Evolutionary conservation across 148 eudicot species (phyloP).

Genomic region (Chenopodium berlandieri): DNA sequence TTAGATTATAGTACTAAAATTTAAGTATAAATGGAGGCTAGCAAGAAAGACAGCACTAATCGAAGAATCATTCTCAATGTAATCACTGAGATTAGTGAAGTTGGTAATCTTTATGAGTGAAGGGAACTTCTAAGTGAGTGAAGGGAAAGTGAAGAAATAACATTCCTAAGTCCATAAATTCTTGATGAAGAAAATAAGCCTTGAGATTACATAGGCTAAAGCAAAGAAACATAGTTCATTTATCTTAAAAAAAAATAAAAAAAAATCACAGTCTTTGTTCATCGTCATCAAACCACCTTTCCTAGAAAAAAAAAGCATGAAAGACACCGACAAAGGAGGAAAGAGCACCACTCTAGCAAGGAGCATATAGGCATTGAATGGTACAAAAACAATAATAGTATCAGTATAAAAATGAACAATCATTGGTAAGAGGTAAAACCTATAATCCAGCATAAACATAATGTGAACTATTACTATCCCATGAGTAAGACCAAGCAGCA

Average conservation of each 20-base stretch:
- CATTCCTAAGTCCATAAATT: not conserved
- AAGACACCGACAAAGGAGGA: not conserved
- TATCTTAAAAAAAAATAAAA: too few relatives aligned
- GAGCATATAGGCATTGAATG: not conserved
- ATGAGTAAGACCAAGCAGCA: too few relatives aligned
- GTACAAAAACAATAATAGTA: constrained; percentile 1
- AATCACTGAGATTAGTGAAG: not conserved
- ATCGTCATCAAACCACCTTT: not conserved
- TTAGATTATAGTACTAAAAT: not conserved
- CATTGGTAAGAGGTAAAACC: constrained; percentile 42
- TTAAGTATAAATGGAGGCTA: not conserved
- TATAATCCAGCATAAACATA: constrained; percentile 50
- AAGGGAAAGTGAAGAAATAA: not conserved
- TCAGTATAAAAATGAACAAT: constrained; percentile 11
- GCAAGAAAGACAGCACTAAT: not conserved
- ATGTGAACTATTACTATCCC: too few relatives aligned
- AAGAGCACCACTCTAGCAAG: not conserved
- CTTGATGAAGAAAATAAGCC: not conserved
- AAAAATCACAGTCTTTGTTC: not conserved
- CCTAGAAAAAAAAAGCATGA: not conserved
- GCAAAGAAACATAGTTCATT: not conserved
- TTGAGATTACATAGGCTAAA: not conserved
- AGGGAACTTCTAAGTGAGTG: not conserved
- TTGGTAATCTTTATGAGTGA: too few relatives aligned
- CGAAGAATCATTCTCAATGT: not conserved